Evolutionary conservation across 2,329 filamentous ascomycete species (phyloP).

Genomic region (Penicillium polonicum): DNA sequence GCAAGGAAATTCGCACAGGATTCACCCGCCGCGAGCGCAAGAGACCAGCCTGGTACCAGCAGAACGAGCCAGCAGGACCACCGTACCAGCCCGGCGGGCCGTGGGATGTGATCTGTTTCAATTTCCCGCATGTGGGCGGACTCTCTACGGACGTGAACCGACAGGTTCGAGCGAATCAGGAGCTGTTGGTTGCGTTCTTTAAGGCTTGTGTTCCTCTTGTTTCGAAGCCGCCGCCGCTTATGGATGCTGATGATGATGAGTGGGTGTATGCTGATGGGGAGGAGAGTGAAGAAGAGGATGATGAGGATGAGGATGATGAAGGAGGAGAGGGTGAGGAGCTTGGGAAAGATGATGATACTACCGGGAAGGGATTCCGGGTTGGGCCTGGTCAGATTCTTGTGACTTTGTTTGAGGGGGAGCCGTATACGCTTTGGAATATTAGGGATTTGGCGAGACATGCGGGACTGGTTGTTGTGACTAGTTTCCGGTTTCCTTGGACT

Average conservation of each 20-base stretch:
- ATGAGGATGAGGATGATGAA: constrained; percentile 18
- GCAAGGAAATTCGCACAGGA: constrained; percentile 47
- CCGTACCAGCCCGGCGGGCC: constrained; percentile 31
- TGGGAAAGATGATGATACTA: constrained; percentile 15
- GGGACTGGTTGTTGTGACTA: constrained; percentile 47
- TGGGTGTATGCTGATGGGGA: constrained; percentile 27
- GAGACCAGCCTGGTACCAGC: constrained; percentile 31
- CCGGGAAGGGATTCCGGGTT: constrained; percentile 24
- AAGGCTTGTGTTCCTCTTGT: constrained; percentile 45
- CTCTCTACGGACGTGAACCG: constrained; percentile 90
- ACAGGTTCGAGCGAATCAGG: constrained; percentile 88
- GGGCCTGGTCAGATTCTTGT: constrained; percentile 65
- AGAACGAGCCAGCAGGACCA: constrained; percentile 10
- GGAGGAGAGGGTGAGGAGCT: constrained; percentile 13
- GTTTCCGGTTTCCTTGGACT: constrained; percentile 49
- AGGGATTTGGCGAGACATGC: constrained; percentile 77
- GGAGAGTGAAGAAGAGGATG: constrained; percentile 15
- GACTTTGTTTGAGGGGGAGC: constrained; percentile 88
- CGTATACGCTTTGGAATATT: constrained; percentile 95
- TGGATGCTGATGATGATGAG: constrained; percentile 24
- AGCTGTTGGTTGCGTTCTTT: constrained; percentile 52
- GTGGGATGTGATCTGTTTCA: constrained; percentile 85
- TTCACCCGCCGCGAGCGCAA: constrained; percentile 33
- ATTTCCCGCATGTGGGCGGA: constrained; percentile 95
- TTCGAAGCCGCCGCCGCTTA: constrained; percentile 28